phyloP scores from a whole-genome alignment of 352 stramenopile species.

The Phytophthora ohioensis region DNA sequence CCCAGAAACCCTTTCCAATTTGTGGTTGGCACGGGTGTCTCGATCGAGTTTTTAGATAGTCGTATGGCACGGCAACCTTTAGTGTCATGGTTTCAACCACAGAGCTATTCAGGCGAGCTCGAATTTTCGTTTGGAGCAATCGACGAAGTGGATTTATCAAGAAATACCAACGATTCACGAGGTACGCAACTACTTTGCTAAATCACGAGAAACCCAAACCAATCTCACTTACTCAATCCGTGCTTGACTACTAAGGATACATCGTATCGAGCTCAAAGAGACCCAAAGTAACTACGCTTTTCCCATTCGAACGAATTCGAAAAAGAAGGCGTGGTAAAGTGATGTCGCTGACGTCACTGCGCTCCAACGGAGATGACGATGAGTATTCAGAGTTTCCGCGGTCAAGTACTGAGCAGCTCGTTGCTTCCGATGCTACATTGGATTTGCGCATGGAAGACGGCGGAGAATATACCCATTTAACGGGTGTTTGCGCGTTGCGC shows the following conservation, averaged over 20 bases:
- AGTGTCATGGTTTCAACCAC: conserved; percentile 64
- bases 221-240: neutral
- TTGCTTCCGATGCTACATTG: conserved; percentile 65
- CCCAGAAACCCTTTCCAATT: conserved; percentile 77
- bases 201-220: neutral
- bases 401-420: conserved; percentile 51
- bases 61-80: conserved; percentile 69
- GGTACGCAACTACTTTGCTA: conserved; percentile 26
- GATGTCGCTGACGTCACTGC: conserved; percentile 52
- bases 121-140: conserved; percentile 48
- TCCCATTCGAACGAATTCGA: conserved; percentile 51
- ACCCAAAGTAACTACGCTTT: conserved; percentile 55
- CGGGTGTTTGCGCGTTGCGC: conserved; percentile 56
- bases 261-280: conserved; percentile 51
- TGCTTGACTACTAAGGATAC: conserved; percentile 33
- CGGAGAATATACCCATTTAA: conserved; percentile 64
- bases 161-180: conserved; percentile 36
- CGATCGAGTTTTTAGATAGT: conserved; percentile 75
- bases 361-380: conserved; percentile 39
- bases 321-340: conserved; percentile 35
- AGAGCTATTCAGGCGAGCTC: conserved; percentile 26
- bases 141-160: conserved; percentile 55
- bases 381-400: conserved; percentile 38
- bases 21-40: conserved; percentile 67
- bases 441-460: conserved; percentile 70